These are phyloP conservation scores for Pythium chondricola DNA, from an alignment of 352 stramenopile species.

Conservation along the genomic window DNA sequence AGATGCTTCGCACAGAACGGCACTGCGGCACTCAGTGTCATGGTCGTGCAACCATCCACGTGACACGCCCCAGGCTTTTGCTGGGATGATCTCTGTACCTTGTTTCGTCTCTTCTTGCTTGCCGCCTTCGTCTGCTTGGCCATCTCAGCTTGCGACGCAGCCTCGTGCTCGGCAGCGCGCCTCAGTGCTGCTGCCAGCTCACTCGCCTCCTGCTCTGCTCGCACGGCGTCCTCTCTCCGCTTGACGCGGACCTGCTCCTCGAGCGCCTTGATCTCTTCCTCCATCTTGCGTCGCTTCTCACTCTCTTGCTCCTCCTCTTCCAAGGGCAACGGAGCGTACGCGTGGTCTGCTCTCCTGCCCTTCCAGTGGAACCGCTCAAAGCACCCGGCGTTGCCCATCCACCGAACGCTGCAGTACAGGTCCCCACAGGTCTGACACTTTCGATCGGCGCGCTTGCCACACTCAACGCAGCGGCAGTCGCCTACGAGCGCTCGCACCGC, in stretches of 20 bases:
- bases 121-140: not conserved
- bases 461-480: slow-evolving; percentile 68
- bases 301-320: not conserved
- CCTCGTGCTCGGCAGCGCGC: slow-evolving; percentile 2
- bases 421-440: slow-evolving; percentile 59
- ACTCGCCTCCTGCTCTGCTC: slow-evolving; percentile 47
- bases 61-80: slow-evolving; percentile 19
- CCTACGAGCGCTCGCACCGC: slow-evolving; percentile 44
- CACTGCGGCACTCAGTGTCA: slow-evolving; percentile 24
- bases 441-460: slow-evolving; percentile 62
- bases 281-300: slow-evolving; percentile 20
- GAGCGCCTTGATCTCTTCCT: slow-evolving; percentile 39
- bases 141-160: slow-evolving; percentile 10
- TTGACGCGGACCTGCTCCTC: slow-evolving; percentile 54
- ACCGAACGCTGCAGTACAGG: slow-evolving; percentile 76
- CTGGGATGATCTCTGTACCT: too few relatives aligned
- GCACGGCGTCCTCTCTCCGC: slow-evolving; percentile 41
- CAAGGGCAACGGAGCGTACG: slow-evolving; percentile 23
- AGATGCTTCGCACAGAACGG: slow-evolving; percentile 50
- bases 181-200: slow-evolving; percentile 33
- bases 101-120: not conserved
- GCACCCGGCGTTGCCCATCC: slow-evolving; percentile 80
- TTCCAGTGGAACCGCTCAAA: slow-evolving; percentile 80
- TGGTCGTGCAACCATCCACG: slow-evolving; percentile 27
- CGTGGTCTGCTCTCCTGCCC: slow-evolving; percentile 56